These are phyloP conservation scores for Pyrenochaeta sp. DNA, from an alignment of 2,329 filamentous ascomycete genomes.

Conservation along the genomic window DNA sequence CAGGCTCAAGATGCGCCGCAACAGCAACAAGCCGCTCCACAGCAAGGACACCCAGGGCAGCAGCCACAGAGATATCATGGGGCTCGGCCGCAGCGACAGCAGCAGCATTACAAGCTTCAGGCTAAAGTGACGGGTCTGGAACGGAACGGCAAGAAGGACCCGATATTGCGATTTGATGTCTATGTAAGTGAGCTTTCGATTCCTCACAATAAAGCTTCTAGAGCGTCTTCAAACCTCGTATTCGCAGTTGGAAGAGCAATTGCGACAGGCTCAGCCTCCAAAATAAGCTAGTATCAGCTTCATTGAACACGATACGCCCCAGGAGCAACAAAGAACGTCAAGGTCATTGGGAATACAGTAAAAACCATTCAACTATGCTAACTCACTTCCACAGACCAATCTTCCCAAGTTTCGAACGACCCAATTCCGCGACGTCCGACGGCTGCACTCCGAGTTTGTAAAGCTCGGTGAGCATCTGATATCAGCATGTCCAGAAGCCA, in stretches of 20 bases:
- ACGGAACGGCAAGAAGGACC: slow-evolving; percentile 92
- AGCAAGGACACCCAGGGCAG: slow-evolving; percentile 52
- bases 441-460: slow-evolving; percentile 92
- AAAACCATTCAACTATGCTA: slow-evolving; percentile 8
- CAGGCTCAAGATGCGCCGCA: slow-evolving; percentile 45
- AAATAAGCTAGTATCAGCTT: no score
- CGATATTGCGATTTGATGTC: slow-evolving; percentile 92
- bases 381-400: slow-evolving; percentile 75
- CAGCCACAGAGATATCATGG: slow-evolving; percentile 57
- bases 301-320: no score
- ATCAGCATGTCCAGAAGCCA: slow-evolving; percentile 94
- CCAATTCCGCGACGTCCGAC: slow-evolving; percentile 95
- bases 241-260: background rate
- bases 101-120: slow-evolving; percentile 83
- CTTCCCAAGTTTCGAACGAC: slow-evolving; percentile 98
- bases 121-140: slow-evolving; percentile 95
- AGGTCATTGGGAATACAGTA: background rate
- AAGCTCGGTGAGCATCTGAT: slow-evolving; percentile 97
- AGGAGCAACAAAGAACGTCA: background rate
- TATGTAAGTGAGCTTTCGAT: slow-evolving; percentile 69
- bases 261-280: background rate
- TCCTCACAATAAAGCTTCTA: slow-evolving; percentile 1
- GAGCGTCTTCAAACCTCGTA: no score
- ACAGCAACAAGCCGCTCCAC: slow-evolving; percentile 37
- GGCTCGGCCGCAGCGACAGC: slow-evolving; percentile 53